These are phyloP conservation scores for Hemileccinum impolitum DNA, from an alignment of 768 basidiomycete genomes.

Conservation along the genomic window DNA sequence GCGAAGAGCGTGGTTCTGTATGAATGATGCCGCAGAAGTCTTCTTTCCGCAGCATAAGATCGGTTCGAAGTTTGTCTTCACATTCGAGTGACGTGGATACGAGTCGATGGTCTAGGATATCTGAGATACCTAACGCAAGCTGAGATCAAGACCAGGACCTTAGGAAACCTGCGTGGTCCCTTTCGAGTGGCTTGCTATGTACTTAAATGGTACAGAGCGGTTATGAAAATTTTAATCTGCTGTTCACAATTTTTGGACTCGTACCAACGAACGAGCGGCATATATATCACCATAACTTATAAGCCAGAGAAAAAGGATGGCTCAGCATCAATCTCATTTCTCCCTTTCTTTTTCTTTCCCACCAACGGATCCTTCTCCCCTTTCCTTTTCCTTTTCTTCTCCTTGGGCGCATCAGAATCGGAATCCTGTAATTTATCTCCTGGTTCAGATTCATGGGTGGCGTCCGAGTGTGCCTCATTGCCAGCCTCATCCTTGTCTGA, in stretches of 20 bases:
- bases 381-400: slow-evolving; percentile 56
- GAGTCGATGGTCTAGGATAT: too few species aligned
- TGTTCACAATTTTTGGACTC: background rate
- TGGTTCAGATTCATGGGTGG: background rate
- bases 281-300: slow-evolving; percentile 24
- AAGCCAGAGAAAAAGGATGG: slow-evolving; percentile 67
- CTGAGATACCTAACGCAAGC: too few species aligned
- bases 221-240: background rate
- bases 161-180: too few species aligned
- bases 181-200: too few species aligned
- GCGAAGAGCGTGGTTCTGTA: background rate
- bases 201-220: background rate
- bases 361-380: slow-evolving; percentile 48
- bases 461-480: slow-evolving; percentile 5
- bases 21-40: background rate
- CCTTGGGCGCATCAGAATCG: slow-evolving; percentile 31
- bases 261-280: background rate
- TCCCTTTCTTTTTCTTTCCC: slow-evolving; percentile 54
- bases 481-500: slow-evolving; percentile 12
- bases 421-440: slow-evolving; percentile 25
- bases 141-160: too few species aligned
- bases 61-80: background rate
- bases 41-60: background rate
- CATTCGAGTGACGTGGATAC: too few species aligned
- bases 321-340: slow-evolving; percentile 55